These are phyloP conservation scores for Citrus mangshanensis DNA, from an alignment of 345 rosid genomes.

Conservation along the genomic window DNA sequence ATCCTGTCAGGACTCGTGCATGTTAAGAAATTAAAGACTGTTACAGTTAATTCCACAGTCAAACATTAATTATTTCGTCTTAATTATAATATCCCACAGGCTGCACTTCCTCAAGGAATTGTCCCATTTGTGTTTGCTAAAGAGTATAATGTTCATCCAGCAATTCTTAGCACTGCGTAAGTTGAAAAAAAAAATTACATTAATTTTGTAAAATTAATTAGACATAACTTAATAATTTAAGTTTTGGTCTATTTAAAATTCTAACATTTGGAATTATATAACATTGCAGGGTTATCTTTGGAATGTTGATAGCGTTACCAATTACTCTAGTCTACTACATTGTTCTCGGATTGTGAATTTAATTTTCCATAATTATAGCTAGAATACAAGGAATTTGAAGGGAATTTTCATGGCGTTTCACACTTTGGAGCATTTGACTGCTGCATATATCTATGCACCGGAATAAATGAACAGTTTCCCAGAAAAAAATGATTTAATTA, in stretches of 20 bases:
- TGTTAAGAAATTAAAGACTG: too few species aligned
- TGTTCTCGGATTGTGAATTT: slow-evolving; percentile 63
- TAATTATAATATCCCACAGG: slow-evolving; percentile 24
- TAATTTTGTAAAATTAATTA: not conserved
- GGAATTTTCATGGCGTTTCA: slow-evolving; percentile 10
- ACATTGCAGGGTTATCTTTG: slow-evolving; percentile 86
- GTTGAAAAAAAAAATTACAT: slow-evolving; percentile 6
- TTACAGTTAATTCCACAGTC: not conserved
- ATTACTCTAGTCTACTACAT: slow-evolving; percentile 91
- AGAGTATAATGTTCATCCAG: slow-evolving; percentile 86
- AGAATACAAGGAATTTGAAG: slow-evolving; percentile 12
- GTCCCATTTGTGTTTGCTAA: slow-evolving; percentile 92
- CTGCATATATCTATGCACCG: not conserved
- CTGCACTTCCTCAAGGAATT: slow-evolving; percentile 86
- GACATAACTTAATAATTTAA: not conserved
- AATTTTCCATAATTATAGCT: slow-evolving; percentile 13
- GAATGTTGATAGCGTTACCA: slow-evolving; percentile 94
- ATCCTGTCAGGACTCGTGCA: not conserved
- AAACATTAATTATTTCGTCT: too few species aligned
- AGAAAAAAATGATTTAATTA: slow-evolving; percentile 10
- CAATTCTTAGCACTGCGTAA: slow-evolving; percentile 82
- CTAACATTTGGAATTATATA: not conserved
- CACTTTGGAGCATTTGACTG: not conserved
- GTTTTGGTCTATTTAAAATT: not conserved
- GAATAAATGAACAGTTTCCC: slow-evolving; percentile 16